phyloP scores from a whole-genome alignment of 805 yeast genomes.

The Candida tallmaniae region DNA sequence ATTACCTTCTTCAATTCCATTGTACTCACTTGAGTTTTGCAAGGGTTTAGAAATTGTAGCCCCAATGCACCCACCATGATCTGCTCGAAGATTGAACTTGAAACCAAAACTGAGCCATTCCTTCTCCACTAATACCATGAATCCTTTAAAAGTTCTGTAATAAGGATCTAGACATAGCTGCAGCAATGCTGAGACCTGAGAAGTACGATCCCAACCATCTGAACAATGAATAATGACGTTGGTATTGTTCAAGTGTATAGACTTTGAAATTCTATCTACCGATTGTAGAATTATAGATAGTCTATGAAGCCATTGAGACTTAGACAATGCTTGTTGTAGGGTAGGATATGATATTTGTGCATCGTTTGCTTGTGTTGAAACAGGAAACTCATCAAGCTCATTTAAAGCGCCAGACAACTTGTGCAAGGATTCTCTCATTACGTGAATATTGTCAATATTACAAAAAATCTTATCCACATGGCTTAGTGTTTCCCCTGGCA shows the following conservation, averaged over 20 bases:
- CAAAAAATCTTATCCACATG: slow-evolving; percentile 65
- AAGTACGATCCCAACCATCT: slow-evolving; percentile 98
- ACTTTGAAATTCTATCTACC: slow-evolving; percentile 71
- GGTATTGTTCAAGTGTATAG: slow-evolving; percentile 77
- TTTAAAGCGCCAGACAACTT: slow-evolving; percentile 58
- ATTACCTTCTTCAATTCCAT: slow-evolving; percentile 10
- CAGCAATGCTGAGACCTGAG: slow-evolving; percentile 80
- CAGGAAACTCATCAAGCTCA: slow-evolving; percentile 61
- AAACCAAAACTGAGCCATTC: slow-evolving; percentile 97
- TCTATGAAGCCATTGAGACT: slow-evolving; percentile 78
- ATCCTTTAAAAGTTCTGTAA: slow-evolving; percentile 83
- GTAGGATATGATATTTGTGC: slow-evolving; percentile 17
- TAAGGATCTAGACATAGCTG: slow-evolving; percentile 89
- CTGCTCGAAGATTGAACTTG: slow-evolving; percentile 77
- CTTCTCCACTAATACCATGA: slow-evolving; percentile 79
- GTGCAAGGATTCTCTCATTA: slow-evolving; percentile 79
- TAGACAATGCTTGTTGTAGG: slow-evolving; percentile 49
- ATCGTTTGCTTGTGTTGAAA: slow-evolving; percentile 11
- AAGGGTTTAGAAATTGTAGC: slow-evolving; percentile 22
- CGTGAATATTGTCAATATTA: slow-evolving; percentile 94
- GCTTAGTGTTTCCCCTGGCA: slow-evolving; percentile 1
- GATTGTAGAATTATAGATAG: slow-evolving; percentile 65
- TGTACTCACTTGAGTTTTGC: slow-evolving; percentile 8
- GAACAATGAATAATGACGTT: slow-evolving; percentile 90
- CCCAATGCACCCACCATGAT: slow-evolving; percentile 57